Evolutionary conservation across 108 stramenopile genomes (phyloP).

Genomic region (Cyclostephanos invisitatus): DNA sequence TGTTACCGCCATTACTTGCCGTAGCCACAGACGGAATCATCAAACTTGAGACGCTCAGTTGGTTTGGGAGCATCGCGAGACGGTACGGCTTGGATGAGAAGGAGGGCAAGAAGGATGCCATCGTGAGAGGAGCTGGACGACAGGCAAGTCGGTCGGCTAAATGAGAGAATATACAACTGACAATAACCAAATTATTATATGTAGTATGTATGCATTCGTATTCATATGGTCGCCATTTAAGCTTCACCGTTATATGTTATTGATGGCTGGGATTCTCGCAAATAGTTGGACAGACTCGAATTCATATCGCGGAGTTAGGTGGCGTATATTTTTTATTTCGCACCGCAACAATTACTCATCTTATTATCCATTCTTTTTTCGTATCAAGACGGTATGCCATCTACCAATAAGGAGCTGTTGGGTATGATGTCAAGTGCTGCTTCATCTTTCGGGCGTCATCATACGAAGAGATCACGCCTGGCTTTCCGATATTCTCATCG

Average conservation of each 20-base stretch:
- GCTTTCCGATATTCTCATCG: slow-evolving; percentile 57
- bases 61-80: slow-evolving; percentile 85
- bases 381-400: not conserved
- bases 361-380: too few species aligned
- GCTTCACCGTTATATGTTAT: too few species aligned
- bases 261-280: too few species aligned
- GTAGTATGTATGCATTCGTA: too few species aligned
- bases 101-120: slow-evolving; percentile 7
- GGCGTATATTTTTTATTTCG: too few species aligned
- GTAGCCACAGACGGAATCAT: slow-evolving; percentile 65
- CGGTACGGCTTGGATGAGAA: slow-evolving; percentile 82
- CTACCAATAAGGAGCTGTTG: slow-evolving; percentile 76
- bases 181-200: too few species aligned
- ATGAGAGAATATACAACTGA: too few species aligned
- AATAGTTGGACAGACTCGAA: too few species aligned
- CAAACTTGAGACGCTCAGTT: slow-evolving; percentile 76
- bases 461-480: slow-evolving; percentile 72
- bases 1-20: slow-evolving; percentile 58
- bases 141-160: slow-evolving; percentile 50
- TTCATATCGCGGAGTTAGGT: too few species aligned
- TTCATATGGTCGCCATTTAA: too few species aligned
- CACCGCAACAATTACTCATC: too few species aligned
- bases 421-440: slow-evolving; percentile 73
- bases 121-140: slow-evolving; percentile 48
- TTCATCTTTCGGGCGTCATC: slow-evolving; percentile 76